Evolutionary conservation across 768 basidiomycete genomes (phyloP), one percentile per base, ranked within the genome.

Genomic region (Mycena filopes): DNA sequence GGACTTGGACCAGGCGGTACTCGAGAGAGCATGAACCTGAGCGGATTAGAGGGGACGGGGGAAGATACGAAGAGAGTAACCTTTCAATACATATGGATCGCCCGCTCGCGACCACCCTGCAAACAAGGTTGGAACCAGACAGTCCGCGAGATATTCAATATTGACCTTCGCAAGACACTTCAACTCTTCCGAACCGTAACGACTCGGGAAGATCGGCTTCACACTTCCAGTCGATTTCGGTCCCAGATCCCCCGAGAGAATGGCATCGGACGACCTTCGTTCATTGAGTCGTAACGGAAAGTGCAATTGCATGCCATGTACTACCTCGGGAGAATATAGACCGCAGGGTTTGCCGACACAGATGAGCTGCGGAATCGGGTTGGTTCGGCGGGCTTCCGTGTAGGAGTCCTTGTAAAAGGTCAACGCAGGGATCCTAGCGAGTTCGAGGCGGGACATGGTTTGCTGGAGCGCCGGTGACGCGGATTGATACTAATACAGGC

Each of bases 221-320:
- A 73, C 96, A 98, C 91, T 95, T 94, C 96, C 96, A 98, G 72
- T 97, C 95, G 3, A 96, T 88, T 12, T 93, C 92, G 2, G 86
- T 81, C 6, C 92, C 95, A 63, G 80, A 78, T 4, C 92, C 92
- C 41, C 96, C 94, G 20, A 91, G 81, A 68, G 91, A 96, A 59
- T 80, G 81, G 77, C 96, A 98, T 69, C 93, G 89, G 36, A 98
- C 90, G 25, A 88, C 94, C 66, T 68, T 47, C 2, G 38, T 36
- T 36, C 11, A 11, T 9, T 15, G 2, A 36, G 36, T 5, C 15
- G 36, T 36, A 10, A 36, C n/a, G 29, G 26, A 26, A 20, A 55
- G 25, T 21, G 15, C 20, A 26, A 18, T 28, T 56, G 10, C 18
- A 12, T n/a, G 45, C 40, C 15, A 10, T 15, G 36, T 15, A 36